phyloP scores from a whole-genome alignment of 805 yeast genomes.

The Sporopachydermia quercuum region DNA sequence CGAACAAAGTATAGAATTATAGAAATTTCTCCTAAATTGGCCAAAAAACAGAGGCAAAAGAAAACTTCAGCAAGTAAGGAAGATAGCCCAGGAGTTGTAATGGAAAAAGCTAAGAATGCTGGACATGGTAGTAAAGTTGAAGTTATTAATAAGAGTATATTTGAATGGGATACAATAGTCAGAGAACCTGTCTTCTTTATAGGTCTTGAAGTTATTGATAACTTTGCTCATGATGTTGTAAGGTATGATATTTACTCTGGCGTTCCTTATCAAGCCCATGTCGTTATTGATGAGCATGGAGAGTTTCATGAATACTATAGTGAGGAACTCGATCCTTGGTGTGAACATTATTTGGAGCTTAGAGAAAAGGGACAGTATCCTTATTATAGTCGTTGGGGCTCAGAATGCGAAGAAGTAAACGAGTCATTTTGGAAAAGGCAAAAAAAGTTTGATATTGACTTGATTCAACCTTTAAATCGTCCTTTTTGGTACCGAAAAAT shows the following conservation, averaged over 20 bases:
- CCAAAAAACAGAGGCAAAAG: slow-evolving; percentile 33
- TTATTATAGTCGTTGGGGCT: slow-evolving; percentile 12
- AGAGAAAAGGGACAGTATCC: slow-evolving; percentile 32
- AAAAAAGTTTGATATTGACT: slow-evolving; percentile 11
- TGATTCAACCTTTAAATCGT: slow-evolving; percentile 46
- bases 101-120: slow-evolving; percentile 18
- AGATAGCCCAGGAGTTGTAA: slow-evolving; percentile 11
- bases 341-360: slow-evolving; percentile 38
- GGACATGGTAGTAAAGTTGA: slow-evolving; percentile 44
- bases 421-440: slow-evolving; percentile 13
- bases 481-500: slow-evolving; percentile 26
- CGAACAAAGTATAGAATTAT: slow-evolving; percentile 56
- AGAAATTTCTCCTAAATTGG: slow-evolving; percentile 53
- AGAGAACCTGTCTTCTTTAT: slow-evolving; percentile 52
- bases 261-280: slow-evolving; percentile 65
- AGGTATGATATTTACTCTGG: slow-evolving; percentile 57
- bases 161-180: slow-evolving; percentile 51
- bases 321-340: slow-evolving; percentile 43
- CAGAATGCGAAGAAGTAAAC: slow-evolving; percentile 12
- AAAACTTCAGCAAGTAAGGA: slow-evolving; percentile 3
- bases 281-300: slow-evolving; percentile 53
- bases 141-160: slow-evolving; percentile 59
- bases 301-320: slow-evolving; percentile 64
- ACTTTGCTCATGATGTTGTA: slow-evolving; percentile 68
- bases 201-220: slow-evolving; percentile 75